Base-by-base conservation (phyloP, 306 rosid genomes). In the Gastrolobium villosum region DNA sequence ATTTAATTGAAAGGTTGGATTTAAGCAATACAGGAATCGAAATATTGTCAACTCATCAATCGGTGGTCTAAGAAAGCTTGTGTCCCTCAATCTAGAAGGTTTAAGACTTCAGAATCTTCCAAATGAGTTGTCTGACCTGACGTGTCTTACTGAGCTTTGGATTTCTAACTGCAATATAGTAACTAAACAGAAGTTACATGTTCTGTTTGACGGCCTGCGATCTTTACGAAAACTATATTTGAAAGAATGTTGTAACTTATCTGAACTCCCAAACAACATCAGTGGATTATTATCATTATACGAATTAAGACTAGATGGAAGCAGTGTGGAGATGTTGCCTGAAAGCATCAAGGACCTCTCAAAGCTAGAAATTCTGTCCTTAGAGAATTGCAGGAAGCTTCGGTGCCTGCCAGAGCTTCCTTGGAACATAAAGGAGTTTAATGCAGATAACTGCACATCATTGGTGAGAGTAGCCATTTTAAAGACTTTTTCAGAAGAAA, bases 331-430 rank as follows among this genome's bases (percentile, higher is more conserved):
- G 62, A 77, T 5, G 14, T 56, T 83, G 53, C 86, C 80, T 10
- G 1, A 32, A 30, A 78, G 37, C 53, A 49, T 77, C 7, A 72
- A 65, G 66, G 4, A 77, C 10, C 77, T 83, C 26, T 0, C 32
- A 37, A 0, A 5, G 9, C 5, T 83, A 4, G 15, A 13, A 7
- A 28, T 50, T 14, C 28, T 72, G 5, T 46, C 35, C 26, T 31
- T 78, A 6, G 7, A 0, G 2, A 0, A 3, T 39, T 82, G 87
- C 54, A 7, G 1, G 7, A 67, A 55, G 53, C 85, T 83, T 53
- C 31, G 4, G 2, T 49, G 3, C 63, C 9, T 86, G 3, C 83
- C 86, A 8, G 81, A 68, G 49, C 74, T 86, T 46, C 87, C 87
- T 39, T 7, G 2, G 14, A 3, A 2, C 9, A 5, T 86, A 11